These are phyloP conservation scores for Colletotrichum kahawae DNA, from an alignment of 2,329 filamentous ascomycete species.

Conservation along the genomic window DNA sequence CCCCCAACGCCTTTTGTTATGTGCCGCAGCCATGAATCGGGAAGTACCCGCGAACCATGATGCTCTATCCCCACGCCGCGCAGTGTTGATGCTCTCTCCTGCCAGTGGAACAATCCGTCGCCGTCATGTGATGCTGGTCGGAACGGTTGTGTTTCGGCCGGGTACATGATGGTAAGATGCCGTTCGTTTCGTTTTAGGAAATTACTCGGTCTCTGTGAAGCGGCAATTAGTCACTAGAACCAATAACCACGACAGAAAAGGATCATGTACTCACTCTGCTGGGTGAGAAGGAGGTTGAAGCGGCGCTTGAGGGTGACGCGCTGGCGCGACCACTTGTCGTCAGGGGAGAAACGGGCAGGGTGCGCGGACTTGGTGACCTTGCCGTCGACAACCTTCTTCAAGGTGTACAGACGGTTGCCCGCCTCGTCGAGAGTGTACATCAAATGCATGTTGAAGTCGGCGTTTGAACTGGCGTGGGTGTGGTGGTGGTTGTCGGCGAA, in stretches of 20 bases:
- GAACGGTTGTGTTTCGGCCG: neutral
- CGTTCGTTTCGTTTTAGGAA: neutral
- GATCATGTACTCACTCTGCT: constrained; percentile 60
- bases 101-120: neutral
- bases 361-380: constrained; percentile 95
- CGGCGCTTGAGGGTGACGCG: constrained; percentile 94
- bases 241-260: neutral
- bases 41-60: neutral
- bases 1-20: constrained; percentile 18
- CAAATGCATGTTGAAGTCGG: constrained; percentile 14
- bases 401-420: constrained; percentile 92
- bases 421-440: constrained; percentile 81
- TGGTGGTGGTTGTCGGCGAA: neutral
- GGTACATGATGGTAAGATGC: neutral
- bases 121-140: neutral
- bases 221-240: neutral
- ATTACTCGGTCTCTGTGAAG: neutral
- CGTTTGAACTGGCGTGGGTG: neutral
- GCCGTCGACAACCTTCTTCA: constrained; percentile 88
- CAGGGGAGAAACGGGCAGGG: constrained; percentile 94
- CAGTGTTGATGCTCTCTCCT: neutral
- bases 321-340: constrained; percentile 98
- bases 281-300: constrained; percentile 85
- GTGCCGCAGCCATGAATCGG: neutral
- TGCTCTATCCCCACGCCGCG: neutral